Evolutionary conservation across 2,329 filamentous ascomycete genomes (phyloP).

Genomic region (Fusarium armeniacum): DNA sequence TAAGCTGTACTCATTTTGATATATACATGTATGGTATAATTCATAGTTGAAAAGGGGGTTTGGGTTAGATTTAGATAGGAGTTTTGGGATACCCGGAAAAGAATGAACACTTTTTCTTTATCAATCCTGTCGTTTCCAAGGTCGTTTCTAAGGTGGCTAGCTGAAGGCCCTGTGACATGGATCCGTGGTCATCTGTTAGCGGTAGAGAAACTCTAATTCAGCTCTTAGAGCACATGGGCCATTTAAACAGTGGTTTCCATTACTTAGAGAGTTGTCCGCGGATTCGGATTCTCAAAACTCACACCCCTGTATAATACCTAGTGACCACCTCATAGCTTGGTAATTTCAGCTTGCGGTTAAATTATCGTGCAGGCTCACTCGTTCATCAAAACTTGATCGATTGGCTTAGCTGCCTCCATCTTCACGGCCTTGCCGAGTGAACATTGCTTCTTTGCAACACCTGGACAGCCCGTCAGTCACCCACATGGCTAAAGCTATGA

Average conservation of each 20-base stretch:
- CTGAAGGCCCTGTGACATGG: constrained; percentile 7
- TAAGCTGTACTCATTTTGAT: constrained; percentile 2
- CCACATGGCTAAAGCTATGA: not conserved
- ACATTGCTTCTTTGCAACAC: constrained; percentile 16
- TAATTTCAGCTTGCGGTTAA: constrained; percentile 7
- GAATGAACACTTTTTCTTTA: constrained; percentile 18
- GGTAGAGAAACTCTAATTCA: constrained; percentile 1
- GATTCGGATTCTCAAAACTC: no score
- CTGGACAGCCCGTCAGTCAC: not conserved
- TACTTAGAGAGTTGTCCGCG: not conserved
- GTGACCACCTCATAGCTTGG: not conserved
- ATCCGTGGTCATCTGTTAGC: constrained; percentile 5
- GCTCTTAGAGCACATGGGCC: not conserved
- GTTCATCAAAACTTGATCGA: not conserved
- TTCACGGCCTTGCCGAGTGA: not conserved
- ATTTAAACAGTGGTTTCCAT: constrained; percentile 21
- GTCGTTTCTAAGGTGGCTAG: not conserved
- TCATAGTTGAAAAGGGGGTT: not conserved
- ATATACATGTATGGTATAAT: not conserved
- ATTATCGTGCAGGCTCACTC: not conserved
- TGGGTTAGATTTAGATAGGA: constrained; percentile 42
- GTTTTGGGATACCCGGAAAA: constrained; percentile 42
- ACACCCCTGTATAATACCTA: constrained; percentile 21
- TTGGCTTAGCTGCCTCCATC: not conserved
- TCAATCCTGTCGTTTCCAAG: not conserved